Evolutionary conservation across 1,284 basidiomycete species (phyloP), one percentile per base, ranked within the genome.

Genomic region (Coriolopsis trogii): DNA sequence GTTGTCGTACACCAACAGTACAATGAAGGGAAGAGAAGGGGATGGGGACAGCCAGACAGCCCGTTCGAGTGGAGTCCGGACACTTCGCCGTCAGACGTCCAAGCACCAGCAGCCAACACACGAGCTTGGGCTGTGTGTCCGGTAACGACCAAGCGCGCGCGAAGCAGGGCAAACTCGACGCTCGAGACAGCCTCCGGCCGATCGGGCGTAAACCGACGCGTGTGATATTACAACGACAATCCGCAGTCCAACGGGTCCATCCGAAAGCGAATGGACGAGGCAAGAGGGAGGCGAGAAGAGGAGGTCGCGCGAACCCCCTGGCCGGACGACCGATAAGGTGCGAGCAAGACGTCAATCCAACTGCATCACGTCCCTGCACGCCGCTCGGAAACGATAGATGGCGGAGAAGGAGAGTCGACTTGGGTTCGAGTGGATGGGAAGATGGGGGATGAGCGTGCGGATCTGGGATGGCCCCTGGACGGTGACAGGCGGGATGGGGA

Each of bases 301-400:
- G 41, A 12, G 15, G 42, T 33, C 29, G 15, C 5, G 34, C 21
- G 24, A 46, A 40, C 25, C 18, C 9, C 28, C 28, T 18, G 38
- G 46, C n/a, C 10, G 12, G 10, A 23, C 4, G 20, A 31, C 40
- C 40, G 51, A 47, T 52, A 47, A 40, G 51, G 41, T 42, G 34
- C 44, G 41, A 47, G 45, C n/a, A 20, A 39, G 44, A 46, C 45
- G 54, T 51, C 42, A 21, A 40, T 46, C 34, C 13, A 24, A n/a
- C n/a, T 49, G 42, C 33, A 18, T 21, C 29, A 38, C 29, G 39
- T 30, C 33, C 7, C n/a, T 16, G 28, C 28, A 30, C 13, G 23
- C 26, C 46, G 31, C 25, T 49, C 25, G 41, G 46, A 21, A 23
- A 34, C n/a, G n/a, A n/a, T 41, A 46, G 21, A 40, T 21, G 34